These are phyloP conservation scores for Mycena vulgaris DNA, from an alignment of 768 basidiomycete genomes.

Conservation along the genomic window DNA sequence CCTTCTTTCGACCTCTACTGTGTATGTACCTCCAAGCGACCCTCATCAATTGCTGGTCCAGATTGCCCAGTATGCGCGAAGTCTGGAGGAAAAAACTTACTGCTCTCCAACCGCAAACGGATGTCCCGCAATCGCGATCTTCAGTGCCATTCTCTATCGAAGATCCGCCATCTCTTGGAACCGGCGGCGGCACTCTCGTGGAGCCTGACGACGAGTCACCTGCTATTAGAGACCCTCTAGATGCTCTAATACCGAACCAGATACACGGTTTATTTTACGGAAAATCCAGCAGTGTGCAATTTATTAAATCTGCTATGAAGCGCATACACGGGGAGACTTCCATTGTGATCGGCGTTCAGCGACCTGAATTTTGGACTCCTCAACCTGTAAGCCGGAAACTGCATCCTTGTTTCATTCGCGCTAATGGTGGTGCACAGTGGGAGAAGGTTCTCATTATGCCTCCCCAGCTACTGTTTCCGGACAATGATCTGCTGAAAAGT, in stretches of 20 bases:
- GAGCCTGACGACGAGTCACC: no score
- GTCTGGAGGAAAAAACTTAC: no score
- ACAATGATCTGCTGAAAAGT: conserved; percentile 59
- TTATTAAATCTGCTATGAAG: conserved; percentile 7
- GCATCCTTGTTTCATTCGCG: background rate
- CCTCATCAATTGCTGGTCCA: conserved; percentile 22
- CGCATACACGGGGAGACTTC: conserved; percentile 13
- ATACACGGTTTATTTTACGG: conserved; percentile 9
- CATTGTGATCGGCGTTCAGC: conserved; percentile 6
- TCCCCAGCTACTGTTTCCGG: conserved; percentile 59
- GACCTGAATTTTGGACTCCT: conserved; percentile 38
- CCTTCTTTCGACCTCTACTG: no score
- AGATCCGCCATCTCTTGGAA: no score
- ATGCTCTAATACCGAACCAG: background rate
- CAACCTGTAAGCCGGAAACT: conserved; percentile 21
- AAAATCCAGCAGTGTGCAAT: no score
- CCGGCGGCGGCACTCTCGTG: no score
- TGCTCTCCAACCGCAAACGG: no score
- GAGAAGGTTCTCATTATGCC: conserved; percentile 46
- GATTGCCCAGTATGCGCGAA: conserved; percentile 20
- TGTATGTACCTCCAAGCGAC: conserved; percentile 22
- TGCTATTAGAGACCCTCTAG: conserved; percentile 25
- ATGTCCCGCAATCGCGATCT: no score
- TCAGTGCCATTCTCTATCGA: no score
- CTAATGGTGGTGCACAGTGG: conserved; percentile 50